Conservation (phyloP, 2,329 filamentous ascomycete species). For the Beauveria rudraprayagi region DNA sequence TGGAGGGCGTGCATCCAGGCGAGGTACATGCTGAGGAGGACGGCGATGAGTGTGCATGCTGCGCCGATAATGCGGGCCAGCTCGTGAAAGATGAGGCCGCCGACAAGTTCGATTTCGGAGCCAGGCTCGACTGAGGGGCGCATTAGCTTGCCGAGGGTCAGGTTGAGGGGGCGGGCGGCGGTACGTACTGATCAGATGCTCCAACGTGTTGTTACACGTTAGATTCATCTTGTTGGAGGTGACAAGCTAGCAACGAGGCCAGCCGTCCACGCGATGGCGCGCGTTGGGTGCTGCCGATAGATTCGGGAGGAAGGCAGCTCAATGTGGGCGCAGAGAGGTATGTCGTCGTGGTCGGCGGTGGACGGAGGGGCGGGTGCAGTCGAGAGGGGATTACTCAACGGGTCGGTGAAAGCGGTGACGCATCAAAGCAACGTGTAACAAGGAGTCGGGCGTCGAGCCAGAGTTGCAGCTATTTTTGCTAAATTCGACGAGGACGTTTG, state of each 20-base stretch:
- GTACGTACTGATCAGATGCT: conserved; percentile 33
- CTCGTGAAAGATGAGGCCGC: conserved; percentile 45
- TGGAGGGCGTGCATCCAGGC: conserved; percentile 51
- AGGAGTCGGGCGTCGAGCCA: too few species aligned
- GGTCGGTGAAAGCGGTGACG: too few species aligned
- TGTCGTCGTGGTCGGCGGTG: too few species aligned
- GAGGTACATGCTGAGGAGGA: conserved; percentile 46
- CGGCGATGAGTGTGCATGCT: conserved; percentile 40
- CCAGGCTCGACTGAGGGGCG: conserved; percentile 29
- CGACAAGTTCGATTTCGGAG: conserved; percentile 39
- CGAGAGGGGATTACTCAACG: too few species aligned
- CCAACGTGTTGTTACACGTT: conserved; percentile 36
- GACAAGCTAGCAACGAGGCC: not conserved
- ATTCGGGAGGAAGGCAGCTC: too few species aligned
- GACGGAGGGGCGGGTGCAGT: too few species aligned
- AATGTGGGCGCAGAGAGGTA: too few species aligned
- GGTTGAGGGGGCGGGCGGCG: not conserved
- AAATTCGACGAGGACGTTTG: too few species aligned
- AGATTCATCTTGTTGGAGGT: conserved; percentile 22
- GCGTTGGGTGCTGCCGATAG: too few species aligned
- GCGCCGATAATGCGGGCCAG: conserved; percentile 45
- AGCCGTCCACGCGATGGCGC: not conserved
- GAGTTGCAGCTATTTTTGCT: too few species aligned
- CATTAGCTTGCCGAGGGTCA: not conserved
- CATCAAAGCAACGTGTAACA: too few species aligned